Evolutionary conservation across 352 stramenopile species (phyloP).

Genomic region (Phytophthora sojae): DNA sequence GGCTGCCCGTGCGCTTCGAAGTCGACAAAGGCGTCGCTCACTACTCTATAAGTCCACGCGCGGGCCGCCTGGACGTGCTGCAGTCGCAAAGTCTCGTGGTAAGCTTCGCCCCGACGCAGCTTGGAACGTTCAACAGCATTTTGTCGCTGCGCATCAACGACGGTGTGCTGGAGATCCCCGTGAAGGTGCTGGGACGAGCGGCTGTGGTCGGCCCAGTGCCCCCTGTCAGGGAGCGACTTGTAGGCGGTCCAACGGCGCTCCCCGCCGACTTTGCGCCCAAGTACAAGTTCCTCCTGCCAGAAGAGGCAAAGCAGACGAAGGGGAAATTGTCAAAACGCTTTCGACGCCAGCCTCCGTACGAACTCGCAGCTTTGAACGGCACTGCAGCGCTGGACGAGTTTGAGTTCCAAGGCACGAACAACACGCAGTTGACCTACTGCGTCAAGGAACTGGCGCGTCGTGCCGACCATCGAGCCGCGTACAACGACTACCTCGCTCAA

Average conservation of each 20-base stretch:
- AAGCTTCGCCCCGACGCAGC: constrained; percentile 89
- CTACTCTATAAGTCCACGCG: constrained; percentile 72
- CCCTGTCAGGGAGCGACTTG: constrained; percentile 30
- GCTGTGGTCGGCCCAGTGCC: constrained; percentile 55
- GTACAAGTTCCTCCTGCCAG: constrained; percentile 91
- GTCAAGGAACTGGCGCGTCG: constrained; percentile 81
- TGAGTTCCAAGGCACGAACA: constrained; percentile 86
- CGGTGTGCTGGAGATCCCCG: constrained; percentile 52
- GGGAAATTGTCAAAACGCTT: constrained; percentile 59
- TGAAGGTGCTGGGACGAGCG: constrained; percentile 76
- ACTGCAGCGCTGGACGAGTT: constrained; percentile 82
- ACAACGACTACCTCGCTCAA: constrained; percentile 72
- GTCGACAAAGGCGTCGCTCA: constrained; percentile 71
- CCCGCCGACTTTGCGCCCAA: constrained; percentile 87
- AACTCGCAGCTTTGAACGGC: constrained; percentile 67
- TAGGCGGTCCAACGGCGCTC: constrained; percentile 72
- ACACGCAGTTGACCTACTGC: constrained; percentile 87
- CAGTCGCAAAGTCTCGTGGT: constrained; percentile 91
- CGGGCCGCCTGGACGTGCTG: constrained; percentile 80
- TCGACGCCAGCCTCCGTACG: constrained; percentile 68
- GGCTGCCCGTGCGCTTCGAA: constrained; percentile 67
- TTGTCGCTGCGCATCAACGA: constrained; percentile 62
- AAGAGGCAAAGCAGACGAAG: constrained; percentile 73
- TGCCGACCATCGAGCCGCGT: constrained; percentile 70
- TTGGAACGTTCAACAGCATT: constrained; percentile 74